Conservation (phyloP, 768 basidiomycete species). For the Lentinula guzmanii region DNA sequence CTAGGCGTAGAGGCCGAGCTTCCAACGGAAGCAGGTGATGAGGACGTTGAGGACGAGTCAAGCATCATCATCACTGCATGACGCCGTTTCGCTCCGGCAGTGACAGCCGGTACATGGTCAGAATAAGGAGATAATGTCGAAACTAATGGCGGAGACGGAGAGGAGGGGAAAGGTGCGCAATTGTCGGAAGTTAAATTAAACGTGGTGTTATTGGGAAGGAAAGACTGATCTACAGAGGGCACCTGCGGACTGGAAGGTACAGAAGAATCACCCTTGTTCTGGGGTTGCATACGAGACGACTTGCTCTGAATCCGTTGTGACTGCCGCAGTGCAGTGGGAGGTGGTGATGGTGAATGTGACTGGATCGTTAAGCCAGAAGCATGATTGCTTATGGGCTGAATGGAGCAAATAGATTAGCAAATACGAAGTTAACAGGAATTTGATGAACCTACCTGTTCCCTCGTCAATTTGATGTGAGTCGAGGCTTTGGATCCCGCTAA, state of each 20-base stretch:
- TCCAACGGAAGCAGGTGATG: constrained; percentile 30
- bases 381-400: constrained; percentile 18
- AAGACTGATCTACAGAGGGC: constrained; percentile 4
- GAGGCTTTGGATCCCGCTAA: background rate
- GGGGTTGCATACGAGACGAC: constrained; percentile 14
- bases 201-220: constrained; percentile 10
- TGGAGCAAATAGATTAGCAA: constrained; percentile 10
- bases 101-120: constrained; percentile 24
- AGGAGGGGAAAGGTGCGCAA: constrained; percentile 9
- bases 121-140: constrained; percentile 17
- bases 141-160: constrained; percentile 15
- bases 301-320: constrained; percentile 20
- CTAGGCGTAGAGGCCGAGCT: constrained; percentile 29
- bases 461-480: background rate
- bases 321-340: constrained; percentile 19
- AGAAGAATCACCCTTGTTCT: constrained; percentile 10
- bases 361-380: background rate
- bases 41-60: constrained; percentile 35
- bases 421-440: constrained; percentile 9
- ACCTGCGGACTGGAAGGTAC: background rate
- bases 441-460: constrained; percentile 17
- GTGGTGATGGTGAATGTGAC: constrained; percentile 24
- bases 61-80: constrained; percentile 79
- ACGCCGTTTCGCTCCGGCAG: constrained; percentile 64
- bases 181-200: constrained; percentile 9